A percentile compares a stretch with the other conserved stretches of the same genome.
Evolutionary conservation across 768 basidiomycete genomes (phyloP).

Genomic region (Rickenella mellea): DNA sequence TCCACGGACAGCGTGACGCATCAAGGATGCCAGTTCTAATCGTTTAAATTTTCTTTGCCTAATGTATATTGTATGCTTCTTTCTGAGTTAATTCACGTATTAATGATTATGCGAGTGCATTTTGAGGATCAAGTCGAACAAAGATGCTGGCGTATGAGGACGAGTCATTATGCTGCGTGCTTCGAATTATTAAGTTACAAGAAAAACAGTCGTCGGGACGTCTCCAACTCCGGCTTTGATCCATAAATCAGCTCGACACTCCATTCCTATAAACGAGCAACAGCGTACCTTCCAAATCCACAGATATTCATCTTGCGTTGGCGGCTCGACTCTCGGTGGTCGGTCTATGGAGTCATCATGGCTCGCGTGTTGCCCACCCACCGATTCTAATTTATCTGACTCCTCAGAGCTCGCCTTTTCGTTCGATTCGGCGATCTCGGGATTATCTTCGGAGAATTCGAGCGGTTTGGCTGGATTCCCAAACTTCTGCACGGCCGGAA

Average conservation of each 20-base stretch:
- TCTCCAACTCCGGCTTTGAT: slow-evolving; percentile 83
- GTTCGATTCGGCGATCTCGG: slow-evolving; percentile 12
- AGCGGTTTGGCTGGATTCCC: slow-evolving; percentile 53
- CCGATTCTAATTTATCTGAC: slow-evolving; percentile 21
- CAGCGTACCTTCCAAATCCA: slow-evolving; percentile 85
- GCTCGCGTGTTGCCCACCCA: slow-evolving; percentile 14
- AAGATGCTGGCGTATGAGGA: too few relatives aligned
- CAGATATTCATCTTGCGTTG: slow-evolving; percentile 67
- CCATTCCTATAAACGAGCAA: background rate
- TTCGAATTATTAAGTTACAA: too few relatives aligned
- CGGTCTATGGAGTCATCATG: slow-evolving; percentile 9
- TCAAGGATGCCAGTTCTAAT: too few relatives aligned
- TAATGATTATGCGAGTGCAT: too few relatives aligned
- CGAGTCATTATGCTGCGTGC: too few relatives aligned
- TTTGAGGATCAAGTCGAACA: too few relatives aligned
- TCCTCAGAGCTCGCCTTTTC: slow-evolving; percentile 21
- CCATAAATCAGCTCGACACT: slow-evolving; percentile 2
- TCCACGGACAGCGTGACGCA: too few relatives aligned
- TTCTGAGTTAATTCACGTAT: too few relatives aligned
- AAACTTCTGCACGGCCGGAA: slow-evolving; percentile 70
- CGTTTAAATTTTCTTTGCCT: too few relatives aligned
- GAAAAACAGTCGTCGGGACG: slow-evolving; percentile 85
- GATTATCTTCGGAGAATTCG: slow-evolving; percentile 28
- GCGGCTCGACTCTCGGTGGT: slow-evolving; percentile 34
- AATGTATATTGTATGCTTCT: too few relatives aligned